Conservation (phyloP, 805 yeast species). For the Candida dendrica region DNA sequence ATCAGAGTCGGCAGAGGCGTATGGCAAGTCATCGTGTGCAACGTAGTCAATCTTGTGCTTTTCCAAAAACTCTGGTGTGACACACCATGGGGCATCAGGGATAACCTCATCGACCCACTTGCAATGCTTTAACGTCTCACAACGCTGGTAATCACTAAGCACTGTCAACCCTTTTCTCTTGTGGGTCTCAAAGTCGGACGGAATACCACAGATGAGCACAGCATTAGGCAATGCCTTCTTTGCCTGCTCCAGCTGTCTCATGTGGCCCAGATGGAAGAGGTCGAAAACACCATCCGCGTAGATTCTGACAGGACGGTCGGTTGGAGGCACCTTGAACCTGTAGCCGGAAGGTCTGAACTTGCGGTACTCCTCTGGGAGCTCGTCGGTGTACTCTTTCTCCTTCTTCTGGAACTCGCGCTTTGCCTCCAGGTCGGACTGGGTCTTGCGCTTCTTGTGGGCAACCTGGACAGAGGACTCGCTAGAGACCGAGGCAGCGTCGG, state of each 20-base stretch:
- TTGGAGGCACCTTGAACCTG: slow-evolving; percentile 75
- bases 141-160: slow-evolving; percentile 77
- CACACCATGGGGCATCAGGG: slow-evolving; percentile 93
- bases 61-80: slow-evolving; percentile 71
- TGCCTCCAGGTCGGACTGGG: slow-evolving; percentile 19
- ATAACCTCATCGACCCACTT: slow-evolving; percentile 97
- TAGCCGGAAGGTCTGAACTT: slow-evolving; percentile 78
- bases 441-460: slow-evolving; percentile 12
- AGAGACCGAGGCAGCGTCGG: background rate
- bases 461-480: background rate
- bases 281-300: slow-evolving; percentile 99
- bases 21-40: slow-evolving; percentile 96
- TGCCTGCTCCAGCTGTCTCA: slow-evolving; percentile 96
- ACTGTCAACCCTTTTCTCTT: slow-evolving; percentile 91
- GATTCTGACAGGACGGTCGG: slow-evolving; percentile 80
- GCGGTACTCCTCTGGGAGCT: slow-evolving; percentile 61
- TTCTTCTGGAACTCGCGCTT: slow-evolving; percentile 26
- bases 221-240: slow-evolving; percentile 86
- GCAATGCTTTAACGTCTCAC: slow-evolving; percentile 89
- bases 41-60: slow-evolving; percentile 88
- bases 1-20: slow-evolving; percentile 80
- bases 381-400: slow-evolving; percentile 57
- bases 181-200: slow-evolving; percentile 86
- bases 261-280: slow-evolving; percentile 92
- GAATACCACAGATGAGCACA: slow-evolving; percentile 82